Evolutionary conservation across 306 rosid genomes (phyloP).

Genomic region (Potentilla sterilis): DNA sequence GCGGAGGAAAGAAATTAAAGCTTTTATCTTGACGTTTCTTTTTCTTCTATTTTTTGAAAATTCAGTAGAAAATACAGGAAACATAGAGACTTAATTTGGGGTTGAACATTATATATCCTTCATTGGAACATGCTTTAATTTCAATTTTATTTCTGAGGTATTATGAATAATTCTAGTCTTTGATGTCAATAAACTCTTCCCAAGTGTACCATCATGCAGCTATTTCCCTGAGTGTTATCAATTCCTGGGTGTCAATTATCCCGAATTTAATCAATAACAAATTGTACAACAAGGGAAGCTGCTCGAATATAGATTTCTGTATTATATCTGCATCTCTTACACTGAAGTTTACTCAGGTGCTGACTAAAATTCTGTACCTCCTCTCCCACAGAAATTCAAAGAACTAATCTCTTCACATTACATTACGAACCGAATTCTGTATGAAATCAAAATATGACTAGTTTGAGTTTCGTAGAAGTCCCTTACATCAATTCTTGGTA

Average conservation of each 20-base stretch:
- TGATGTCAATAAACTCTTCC: not conserved
- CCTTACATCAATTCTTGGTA: slow-evolving; percentile 1
- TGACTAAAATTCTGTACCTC: not conserved
- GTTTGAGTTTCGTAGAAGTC: slow-evolving; percentile 3
- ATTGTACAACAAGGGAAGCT: not conserved
- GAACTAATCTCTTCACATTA: not conserved
- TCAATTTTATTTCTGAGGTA: not conserved
- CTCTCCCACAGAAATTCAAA: not conserved
- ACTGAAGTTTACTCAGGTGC: not conserved
- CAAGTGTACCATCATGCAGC: not conserved
- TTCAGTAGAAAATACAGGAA: not conserved
- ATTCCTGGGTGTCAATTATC: not conserved
- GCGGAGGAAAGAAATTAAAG: not conserved
- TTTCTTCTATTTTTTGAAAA: not conserved
- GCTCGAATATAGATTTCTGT: not conserved
- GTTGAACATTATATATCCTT: not conserved
- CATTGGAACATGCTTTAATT: not conserved
- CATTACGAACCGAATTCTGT: not conserved
- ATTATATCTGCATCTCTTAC: not conserved
- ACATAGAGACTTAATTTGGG: not conserved
- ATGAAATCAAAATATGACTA: not conserved
- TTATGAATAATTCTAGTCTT: not conserved
- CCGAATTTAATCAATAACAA: not conserved
- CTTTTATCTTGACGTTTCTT: not conserved
- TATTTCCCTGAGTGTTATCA: not conserved